phyloP scores from a whole-genome alignment of 768 basidiomycete genomes.

The Scleroderma bovista region DNA sequence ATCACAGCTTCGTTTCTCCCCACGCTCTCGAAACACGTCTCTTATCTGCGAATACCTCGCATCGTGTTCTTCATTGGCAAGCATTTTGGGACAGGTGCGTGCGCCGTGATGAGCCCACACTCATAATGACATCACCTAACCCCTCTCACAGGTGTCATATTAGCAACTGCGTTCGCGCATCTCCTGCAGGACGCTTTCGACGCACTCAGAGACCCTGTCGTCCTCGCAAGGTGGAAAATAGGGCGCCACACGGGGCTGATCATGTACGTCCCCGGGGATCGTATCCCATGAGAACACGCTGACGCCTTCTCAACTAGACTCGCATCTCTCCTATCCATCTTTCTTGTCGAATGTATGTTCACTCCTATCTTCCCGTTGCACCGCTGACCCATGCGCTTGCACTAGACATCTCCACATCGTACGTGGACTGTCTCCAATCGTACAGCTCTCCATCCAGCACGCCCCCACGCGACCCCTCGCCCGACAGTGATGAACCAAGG shows the following conservation, averaged over 20 bases:
- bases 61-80: constrained; percentile 80
- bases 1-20: constrained; percentile 70
- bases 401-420: constrained; percentile 68
- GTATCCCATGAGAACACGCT: not conserved
- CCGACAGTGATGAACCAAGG: not conserved
- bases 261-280: constrained; percentile 46
- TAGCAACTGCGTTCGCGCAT: constrained; percentile 81
- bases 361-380: not conserved
- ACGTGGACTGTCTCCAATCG: constrained; percentile 65
- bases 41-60: constrained; percentile 55
- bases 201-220: constrained; percentile 42
- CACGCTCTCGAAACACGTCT: constrained; percentile 48
- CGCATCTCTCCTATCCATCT: constrained; percentile 61
- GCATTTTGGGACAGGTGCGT: constrained; percentile 72
- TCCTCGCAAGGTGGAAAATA: constrained; percentile 44
- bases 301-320: constrained; percentile 37
- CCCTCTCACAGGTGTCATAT: constrained; percentile 53
- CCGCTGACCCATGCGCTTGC: not conserved
- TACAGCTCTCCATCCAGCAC: constrained; percentile 47
- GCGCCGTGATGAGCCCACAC: not conserved
- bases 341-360: constrained; percentile 72
- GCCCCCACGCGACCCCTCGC: constrained; percentile 23
- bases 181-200: constrained; percentile 73
- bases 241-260: constrained; percentile 64
- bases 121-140: not conserved